Percentiles rank a stretch among this genome's conserved stretches.
Conservation (phyloP, 306 rosid species). For the Dalbergia cultrata region DNA sequence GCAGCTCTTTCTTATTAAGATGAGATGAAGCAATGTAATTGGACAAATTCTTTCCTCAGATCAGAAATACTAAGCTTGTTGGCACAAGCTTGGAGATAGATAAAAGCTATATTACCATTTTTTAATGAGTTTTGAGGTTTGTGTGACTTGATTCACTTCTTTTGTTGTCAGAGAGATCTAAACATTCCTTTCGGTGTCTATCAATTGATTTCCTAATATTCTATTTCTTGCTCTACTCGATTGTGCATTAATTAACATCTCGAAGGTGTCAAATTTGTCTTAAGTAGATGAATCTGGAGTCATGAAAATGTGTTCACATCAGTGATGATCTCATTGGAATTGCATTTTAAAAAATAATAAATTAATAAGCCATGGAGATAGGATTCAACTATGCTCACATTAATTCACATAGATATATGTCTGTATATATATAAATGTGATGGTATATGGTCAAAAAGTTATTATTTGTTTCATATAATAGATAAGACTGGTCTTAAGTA, state of each 20-base stretch:
- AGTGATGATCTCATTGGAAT: neutral
- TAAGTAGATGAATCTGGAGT: neutral
- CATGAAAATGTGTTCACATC: neutral
- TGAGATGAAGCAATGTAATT: no score
- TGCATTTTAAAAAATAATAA: neutral
- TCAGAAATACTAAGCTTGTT: no score
- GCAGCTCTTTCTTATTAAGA: no score
- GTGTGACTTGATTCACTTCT: no score
- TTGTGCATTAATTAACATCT: neutral
- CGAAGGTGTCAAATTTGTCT: neutral
- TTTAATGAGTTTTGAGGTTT: no score
- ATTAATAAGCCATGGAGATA: neutral
- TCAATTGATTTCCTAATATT: no score
- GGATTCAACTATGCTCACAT: slow-evolving; percentile 21
- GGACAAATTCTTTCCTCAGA: neutral
- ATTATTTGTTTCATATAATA: slow-evolving; percentile 46
- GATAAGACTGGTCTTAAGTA: slow-evolving; percentile 26
- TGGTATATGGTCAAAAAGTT: slow-evolving; percentile 61
- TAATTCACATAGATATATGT: neutral
- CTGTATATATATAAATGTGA: neutral
- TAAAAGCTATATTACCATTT: no score
- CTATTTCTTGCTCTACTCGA: neutral
- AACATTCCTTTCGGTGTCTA: neutral
- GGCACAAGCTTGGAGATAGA: no score
- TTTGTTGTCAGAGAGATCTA: neutral